Base-by-base conservation (phyloP, 2,329 filamentous ascomycete species). In the Clarireedia sp. region DNA sequence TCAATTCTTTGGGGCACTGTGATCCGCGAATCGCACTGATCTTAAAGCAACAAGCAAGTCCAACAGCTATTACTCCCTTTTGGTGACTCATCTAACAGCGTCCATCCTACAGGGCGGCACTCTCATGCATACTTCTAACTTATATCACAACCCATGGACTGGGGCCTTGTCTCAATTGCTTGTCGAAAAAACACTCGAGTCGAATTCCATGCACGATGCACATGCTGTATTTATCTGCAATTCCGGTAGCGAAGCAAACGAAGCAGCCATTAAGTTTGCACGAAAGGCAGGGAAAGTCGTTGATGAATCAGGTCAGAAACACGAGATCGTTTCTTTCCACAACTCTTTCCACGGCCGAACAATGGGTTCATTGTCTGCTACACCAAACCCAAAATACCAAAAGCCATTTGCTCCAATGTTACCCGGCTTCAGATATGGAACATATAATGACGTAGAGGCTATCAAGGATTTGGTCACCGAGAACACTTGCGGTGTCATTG, bases 321-420 rank as follows among this genome's bases (percentile, higher is more conserved):
- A 82, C 64, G 90, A 96, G 67, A 74, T 99, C 48, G 89, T 97
- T 51, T 95, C 90, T 16, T 99, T 97, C 77, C 75, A 89, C 65
- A 86, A 87, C 65, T 91, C 89, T 40, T 99, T 99, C 78, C 94
- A 99, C 72, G 94, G 94, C 64, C 86, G 94, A 57, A 97, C 94
- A 16, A 95, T 97, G 89, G 94, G 94, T 51, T 85, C 86, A 56
- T 75, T 99, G 45, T 95, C 89, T n/a, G 94, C 94, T 10, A 99
- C 94, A 5, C 94, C 91, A 48, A 99, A 97, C 74, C 89, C 90
- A 17, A 99, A 99, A 72, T 99, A 99, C 73, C 94, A 99, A 74
- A 82, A 86, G 64, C 94, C 94, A 0, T 99, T 99, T 69, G 78
- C 89, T 14, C 94, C 94, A 38, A 96, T 99, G 91, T 76, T 99